Base-by-base conservation (phyloP, 345 rosid species). In the Acer saccharum region DNA sequence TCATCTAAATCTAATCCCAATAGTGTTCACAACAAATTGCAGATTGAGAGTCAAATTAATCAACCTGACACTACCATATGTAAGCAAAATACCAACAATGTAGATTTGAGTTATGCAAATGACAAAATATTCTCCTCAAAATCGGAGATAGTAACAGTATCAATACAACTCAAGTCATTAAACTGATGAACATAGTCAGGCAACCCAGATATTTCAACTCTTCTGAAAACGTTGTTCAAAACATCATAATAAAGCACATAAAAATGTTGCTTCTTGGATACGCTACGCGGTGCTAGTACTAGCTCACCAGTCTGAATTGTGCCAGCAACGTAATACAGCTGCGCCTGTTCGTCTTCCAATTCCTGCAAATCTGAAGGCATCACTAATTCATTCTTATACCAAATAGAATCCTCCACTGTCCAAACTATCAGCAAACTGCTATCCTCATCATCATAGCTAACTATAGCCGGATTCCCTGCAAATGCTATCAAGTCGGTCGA, bases 121-220 rank as follows among this genome's bases (percentile, higher is more conserved):
- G 54, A 25, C 52, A 72, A 17, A 68, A 78, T 46, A 35, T 73
- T 78, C 29, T 66, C 68, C 58, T 66, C 77, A 57, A 43, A 66
- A 18, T 43, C 8, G 52, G 73, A 72, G 35, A 78, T 27, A n/a
- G 48, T 12, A 54, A 74, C 50, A 69, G 4, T 32, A 70, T 74
- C 80, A 16, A 52, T 52, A 13, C 71, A 21, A n/a, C 46, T 58
- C 2, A 48, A 35, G 74, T 60, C 83, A 65, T 58, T 10, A 60
- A 74, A 39, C 60, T 61, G 32, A 46, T 61, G 32, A 55, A 0
- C 18, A 52, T 73, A 58, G 13, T 41, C 69, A 35, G 81, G 73
- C 18, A 79, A 25, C 10, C 76, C 78, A 12, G 29, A 29, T 43
- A 79, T 64, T 8, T 23, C 32, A 29, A 77, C 72, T 74, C 69